phyloP scores from a whole-genome alignment of 306 rosid species.

The Cicer bijugum region DNA sequence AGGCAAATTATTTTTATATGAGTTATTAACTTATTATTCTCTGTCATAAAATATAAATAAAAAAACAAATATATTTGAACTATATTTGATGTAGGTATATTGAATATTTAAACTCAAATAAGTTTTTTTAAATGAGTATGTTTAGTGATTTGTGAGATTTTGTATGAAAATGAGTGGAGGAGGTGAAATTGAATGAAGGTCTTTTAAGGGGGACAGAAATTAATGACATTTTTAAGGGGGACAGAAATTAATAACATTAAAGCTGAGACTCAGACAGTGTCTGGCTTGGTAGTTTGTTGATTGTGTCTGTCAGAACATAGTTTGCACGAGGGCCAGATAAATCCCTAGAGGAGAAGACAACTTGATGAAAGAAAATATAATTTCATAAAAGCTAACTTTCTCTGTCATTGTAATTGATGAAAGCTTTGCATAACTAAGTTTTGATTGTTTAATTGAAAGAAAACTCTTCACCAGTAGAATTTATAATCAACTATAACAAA shows the following conservation, averaged over 20 bases:
- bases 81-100: too few species aligned
- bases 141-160: neutral
- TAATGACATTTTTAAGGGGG: conserved; percentile 27
- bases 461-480: too few species aligned
- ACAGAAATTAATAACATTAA: conserved; percentile 28
- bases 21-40: too few species aligned
- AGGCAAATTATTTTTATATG: too few species aligned
- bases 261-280: conserved; percentile 41
- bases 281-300: conserved; percentile 42
- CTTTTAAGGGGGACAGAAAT: conserved; percentile 34
- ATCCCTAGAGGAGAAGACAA: conserved; percentile 36
- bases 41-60: too few species aligned
- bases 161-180: conserved; percentile 39
- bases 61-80: too few species aligned
- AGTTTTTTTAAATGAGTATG: too few species aligned
- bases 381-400: neutral
- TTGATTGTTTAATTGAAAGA: neutral
- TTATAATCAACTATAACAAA: too few species aligned
- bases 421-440: conserved; percentile 30
- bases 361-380: neutral
- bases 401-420: conserved; percentile 29
- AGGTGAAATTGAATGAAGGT: conserved; percentile 6
- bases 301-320: conserved; percentile 32
- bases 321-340: conserved; percentile 27
- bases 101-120: too few species aligned